A percentile compares a stretch with the other conserved stretches of the same genome.
Evolutionary conservation across 2,329 filamentous ascomycete genomes (phyloP).

Genomic region (Cladosporium cucumerinum): DNA sequence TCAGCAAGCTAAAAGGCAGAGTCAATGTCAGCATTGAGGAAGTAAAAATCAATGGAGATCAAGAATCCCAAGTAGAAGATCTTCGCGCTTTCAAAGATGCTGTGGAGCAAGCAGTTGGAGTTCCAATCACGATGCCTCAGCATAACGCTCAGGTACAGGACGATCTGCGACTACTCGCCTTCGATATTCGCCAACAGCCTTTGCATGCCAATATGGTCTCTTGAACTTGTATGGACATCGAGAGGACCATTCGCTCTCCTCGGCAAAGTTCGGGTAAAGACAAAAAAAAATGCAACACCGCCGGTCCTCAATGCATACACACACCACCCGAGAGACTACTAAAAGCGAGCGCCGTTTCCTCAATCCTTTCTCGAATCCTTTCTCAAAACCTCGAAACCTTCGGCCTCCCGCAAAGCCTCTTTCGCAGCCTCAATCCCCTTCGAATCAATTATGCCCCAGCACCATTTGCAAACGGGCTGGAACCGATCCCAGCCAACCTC

Average conservation of each 20-base stretch:
- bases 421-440: constrained; percentile 3
- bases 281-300: not conserved
- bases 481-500: constrained; percentile 3
- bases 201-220: not conserved
- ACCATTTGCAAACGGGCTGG: constrained; percentile 11
- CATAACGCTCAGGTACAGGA: constrained; percentile 15
- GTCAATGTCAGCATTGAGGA: constrained; percentile 18
- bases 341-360: not conserved
- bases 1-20: constrained; percentile 20
- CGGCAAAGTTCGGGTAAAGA: not conserved
- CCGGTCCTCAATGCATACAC: not conserved
- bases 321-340: not conserved
- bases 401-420: not conserved
- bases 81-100: constrained; percentile 23
- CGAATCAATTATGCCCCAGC: constrained; percentile 1
- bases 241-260: not conserved
- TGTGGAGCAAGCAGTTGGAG: constrained; percentile 24
- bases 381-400: constrained; percentile 1
- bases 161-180: constrained; percentile 27
- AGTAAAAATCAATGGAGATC: constrained; percentile 29
- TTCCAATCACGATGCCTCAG: constrained; percentile 16
- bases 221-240: not conserved
- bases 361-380: not conserved
- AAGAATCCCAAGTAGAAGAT: constrained; percentile 25
- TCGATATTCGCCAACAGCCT: constrained; percentile 28